Percentiles rank a stretch among this genome's conserved stretches.
phyloP scores from a whole-genome alignment of 345 rosid genomes.

The Psidium guajava region DNA sequence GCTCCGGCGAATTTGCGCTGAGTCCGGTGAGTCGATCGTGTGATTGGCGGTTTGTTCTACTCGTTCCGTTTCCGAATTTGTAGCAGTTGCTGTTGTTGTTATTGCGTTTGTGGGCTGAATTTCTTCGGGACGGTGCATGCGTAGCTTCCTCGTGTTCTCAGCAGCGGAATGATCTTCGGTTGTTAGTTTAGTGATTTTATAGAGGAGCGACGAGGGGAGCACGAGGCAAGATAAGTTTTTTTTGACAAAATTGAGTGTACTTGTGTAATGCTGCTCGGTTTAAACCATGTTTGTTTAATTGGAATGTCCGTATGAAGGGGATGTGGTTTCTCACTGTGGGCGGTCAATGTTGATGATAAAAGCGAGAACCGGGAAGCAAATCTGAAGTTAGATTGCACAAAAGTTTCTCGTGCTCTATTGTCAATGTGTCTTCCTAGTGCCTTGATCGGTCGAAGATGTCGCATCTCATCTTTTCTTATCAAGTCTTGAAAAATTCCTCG shows the following conservation, averaged over 20 bases:
- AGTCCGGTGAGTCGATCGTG: background rate
- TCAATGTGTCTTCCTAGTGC: background rate
- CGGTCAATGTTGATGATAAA: background rate
- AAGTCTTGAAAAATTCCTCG: background rate
- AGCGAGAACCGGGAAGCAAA: background rate
- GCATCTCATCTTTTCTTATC: background rate
- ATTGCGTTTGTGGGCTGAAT: background rate
- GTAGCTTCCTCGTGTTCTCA: background rate
- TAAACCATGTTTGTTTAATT: background rate
- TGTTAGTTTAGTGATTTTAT: background rate
- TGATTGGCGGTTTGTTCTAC: background rate
- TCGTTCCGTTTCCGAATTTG: background rate
- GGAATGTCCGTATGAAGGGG: background rate
- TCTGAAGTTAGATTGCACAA: background rate
- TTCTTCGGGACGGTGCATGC: background rate
- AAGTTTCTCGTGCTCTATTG: background rate
- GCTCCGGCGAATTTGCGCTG: background rate
- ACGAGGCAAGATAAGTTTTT: background rate
- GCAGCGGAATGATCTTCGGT: background rate
- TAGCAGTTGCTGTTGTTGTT: background rate
- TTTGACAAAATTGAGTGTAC: background rate
- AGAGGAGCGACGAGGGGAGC: background rate
- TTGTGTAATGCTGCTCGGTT: background rate
- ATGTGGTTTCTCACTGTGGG: background rate
- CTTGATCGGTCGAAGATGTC: background rate